A percentile compares a stretch with the other conserved stretches of the same genome.
Conservation (phyloP, 2,329 filamentous ascomycete genomes). For the Sporothrix luriei region DNA sequence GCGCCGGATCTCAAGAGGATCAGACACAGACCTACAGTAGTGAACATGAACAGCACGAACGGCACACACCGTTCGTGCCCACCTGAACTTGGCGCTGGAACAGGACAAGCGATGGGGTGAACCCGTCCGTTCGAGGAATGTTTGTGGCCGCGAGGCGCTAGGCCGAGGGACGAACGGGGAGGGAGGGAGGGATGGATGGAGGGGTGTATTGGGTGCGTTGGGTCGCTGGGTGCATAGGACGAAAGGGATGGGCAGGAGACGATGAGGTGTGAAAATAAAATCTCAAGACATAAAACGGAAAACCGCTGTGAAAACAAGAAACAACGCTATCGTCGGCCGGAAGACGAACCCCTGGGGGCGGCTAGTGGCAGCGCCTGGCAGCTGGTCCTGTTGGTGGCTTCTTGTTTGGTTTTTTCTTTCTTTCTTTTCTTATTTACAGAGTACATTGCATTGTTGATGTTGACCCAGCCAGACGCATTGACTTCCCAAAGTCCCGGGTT, state of each 20-base stretch:
- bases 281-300: not conserved
- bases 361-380: constrained; percentile 12
- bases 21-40: not conserved
- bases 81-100: not conserved
- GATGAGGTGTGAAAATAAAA: not conserved
- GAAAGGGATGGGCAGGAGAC: not conserved
- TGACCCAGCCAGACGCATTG: constrained; percentile 2
- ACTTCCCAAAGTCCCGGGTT: not conserved
- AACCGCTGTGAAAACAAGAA: not conserved
- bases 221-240: not conserved
- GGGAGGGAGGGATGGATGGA: not conserved
- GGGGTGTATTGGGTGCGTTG: no score
- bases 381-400: not conserved
- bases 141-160: constrained; percentile 13
- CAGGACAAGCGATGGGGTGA: constrained; percentile 13
- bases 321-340: not conserved
- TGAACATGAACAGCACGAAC: not conserved
- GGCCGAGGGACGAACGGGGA: not conserved
- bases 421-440: not conserved
- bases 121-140: constrained; percentile 16
- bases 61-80: no score
- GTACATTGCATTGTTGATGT: not conserved
- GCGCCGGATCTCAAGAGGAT: constrained; percentile 19
- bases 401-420: not conserved
- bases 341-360: constrained; percentile 22